These are phyloP conservation scores for Musa acuminata DNA, from an alignment of 176 grass and related monocot genomes.

Conservation along the genomic window DNA sequence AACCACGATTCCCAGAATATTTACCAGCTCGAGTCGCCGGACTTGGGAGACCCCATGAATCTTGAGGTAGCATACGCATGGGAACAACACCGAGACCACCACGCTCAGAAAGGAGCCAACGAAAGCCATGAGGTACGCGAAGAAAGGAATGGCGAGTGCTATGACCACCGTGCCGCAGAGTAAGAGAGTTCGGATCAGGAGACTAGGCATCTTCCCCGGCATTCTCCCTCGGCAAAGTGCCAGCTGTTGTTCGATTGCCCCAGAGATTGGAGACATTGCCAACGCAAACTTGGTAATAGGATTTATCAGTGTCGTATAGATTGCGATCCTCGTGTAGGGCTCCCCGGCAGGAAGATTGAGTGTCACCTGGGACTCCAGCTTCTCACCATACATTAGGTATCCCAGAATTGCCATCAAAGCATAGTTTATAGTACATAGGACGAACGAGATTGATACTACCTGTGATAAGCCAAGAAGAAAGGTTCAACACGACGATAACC, in stretches of 20 bases:
- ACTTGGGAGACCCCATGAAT: constrained; percentile 36
- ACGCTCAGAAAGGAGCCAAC: constrained; percentile 67
- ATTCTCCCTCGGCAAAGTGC: constrained; percentile 20
- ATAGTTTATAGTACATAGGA: constrained; percentile 53
- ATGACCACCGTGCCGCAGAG: constrained; percentile 48
- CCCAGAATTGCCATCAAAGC: constrained; percentile 50
- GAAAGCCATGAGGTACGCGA: constrained; percentile 69
- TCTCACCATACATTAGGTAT: constrained; percentile 71
- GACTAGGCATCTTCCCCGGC: not conserved
- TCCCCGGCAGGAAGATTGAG: constrained; percentile 61
- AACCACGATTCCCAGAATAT: constrained; percentile 33
- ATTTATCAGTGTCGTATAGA: constrained; percentile 67
- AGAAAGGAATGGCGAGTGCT: constrained; percentile 60
- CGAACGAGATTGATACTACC: constrained; percentile 59
- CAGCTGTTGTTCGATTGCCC: constrained; percentile 46
- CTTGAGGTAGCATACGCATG: constrained; percentile 69
- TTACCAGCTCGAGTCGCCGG: constrained; percentile 28
- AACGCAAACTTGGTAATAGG: constrained; percentile 74
- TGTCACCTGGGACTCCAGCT: constrained; percentile 51
- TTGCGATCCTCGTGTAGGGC: constrained; percentile 50
- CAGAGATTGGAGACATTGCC: constrained; percentile 44
- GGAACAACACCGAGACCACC: constrained; percentile 53
- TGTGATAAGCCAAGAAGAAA: constrained; percentile 9
- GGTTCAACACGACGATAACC: too few relatives aligned
- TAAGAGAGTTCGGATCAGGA: constrained; percentile 34